Conservation (phyloP, 805 yeast genomes). For the Isabelozyma rhagii region DNA sequence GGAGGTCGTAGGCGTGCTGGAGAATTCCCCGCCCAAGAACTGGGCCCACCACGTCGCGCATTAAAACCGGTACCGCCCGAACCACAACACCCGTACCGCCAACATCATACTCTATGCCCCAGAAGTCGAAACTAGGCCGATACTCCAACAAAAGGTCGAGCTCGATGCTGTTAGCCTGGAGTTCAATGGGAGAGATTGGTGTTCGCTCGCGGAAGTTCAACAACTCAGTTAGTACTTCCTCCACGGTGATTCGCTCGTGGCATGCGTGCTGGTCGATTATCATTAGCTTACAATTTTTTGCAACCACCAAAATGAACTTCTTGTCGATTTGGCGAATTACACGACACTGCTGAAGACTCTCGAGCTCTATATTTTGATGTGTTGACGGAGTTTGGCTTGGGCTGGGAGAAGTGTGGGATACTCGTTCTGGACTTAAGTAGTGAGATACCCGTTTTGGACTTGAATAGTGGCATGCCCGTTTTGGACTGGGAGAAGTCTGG, state of each 20-base stretch:
- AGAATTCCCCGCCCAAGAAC: too few species aligned
- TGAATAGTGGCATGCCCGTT: too few species aligned
- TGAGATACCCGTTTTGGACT: too few species aligned
- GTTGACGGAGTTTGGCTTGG: neutral
- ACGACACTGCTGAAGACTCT: conserved; percentile 1
- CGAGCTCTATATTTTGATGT: neutral
- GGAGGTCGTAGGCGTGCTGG: too few species aligned
- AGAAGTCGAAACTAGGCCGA: conserved; percentile 8
- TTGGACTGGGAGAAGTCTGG: too few species aligned
- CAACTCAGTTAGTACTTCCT: conserved; percentile 22
- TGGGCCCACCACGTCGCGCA: too few species aligned
- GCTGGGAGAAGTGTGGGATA: neutral
- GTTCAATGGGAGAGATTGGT: too few species aligned
- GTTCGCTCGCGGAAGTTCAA: conserved; percentile 1
- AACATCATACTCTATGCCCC: conserved; percentile 15
- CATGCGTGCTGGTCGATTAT: conserved; percentile 82
- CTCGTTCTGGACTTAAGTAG: too few species aligned
- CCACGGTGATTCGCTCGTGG: conserved; percentile 71
- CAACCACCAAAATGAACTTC: conserved; percentile 55
- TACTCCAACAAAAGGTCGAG: conserved; percentile 19
- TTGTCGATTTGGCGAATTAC: conserved; percentile 59
- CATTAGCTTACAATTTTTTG: conserved; percentile 20
- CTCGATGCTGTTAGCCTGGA: conserved; percentile 17
- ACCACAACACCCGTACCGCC: too few species aligned
- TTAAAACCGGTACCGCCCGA: too few species aligned